phyloP scores from a whole-genome alignment of 2,329 filamentous ascomycete species.

The Verticillium zaregamsianum region DNA sequence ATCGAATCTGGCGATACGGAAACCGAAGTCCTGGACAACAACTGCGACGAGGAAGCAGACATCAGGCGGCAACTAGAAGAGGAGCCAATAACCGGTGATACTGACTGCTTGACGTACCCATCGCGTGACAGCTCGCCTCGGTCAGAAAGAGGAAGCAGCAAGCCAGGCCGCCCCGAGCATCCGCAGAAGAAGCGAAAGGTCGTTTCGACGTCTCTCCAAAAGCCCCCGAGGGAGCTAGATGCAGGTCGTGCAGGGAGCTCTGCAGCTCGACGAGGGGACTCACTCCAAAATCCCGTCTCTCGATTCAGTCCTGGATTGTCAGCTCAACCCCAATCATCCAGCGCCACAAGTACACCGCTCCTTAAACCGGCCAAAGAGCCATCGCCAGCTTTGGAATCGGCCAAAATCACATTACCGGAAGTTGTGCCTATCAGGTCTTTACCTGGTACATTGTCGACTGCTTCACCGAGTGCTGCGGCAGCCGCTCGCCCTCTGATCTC shows the following conservation, averaged over 20 bases:
- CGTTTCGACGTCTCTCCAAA: background rate
- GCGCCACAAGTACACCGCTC: background rate
- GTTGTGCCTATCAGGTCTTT: background rate
- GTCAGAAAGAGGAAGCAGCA: background rate
- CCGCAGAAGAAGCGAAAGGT: constrained; percentile 8
- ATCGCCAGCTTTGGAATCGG: background rate
- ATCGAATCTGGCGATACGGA: constrained; percentile 11
- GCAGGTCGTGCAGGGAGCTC: background rate
- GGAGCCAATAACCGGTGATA: background rate
- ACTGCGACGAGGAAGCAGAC: constrained; percentile 17
- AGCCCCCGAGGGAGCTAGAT: background rate
- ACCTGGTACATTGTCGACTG: background rate
- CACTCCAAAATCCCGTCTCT: background rate
- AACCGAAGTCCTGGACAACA: constrained; percentile 2
- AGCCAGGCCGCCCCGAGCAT: background rate
- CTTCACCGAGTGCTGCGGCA: background rate
- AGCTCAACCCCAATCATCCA: background rate
- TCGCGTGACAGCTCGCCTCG: background rate
- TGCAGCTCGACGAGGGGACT: background rate
- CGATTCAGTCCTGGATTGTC: background rate
- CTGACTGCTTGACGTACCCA: background rate
- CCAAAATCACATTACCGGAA: background rate
- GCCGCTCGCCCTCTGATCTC: background rate
- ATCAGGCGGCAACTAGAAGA: constrained; percentile 8
- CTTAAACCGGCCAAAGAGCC: background rate